Percentiles rank a stretch among this genome's conserved stretches.
phyloP scores from a whole-genome alignment of 1,284 basidiomycete genomes.

The Cerioporus squamosus region DNA sequence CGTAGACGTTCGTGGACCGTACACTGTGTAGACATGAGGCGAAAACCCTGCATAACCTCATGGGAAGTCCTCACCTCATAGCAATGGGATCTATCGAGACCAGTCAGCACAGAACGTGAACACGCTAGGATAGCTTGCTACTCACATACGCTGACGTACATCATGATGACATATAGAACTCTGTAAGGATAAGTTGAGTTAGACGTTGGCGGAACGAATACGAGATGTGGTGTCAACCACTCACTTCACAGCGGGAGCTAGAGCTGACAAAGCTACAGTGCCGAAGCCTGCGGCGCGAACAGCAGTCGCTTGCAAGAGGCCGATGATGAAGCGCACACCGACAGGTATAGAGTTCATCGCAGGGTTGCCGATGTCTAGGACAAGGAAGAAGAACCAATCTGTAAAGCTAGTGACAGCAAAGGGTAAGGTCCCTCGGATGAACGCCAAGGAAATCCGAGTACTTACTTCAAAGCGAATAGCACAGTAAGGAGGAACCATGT shows the following conservation, averaged over 20 bases:
- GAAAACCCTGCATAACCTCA: no score
- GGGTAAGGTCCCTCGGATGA: no score
- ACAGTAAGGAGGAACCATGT: constrained; percentile 90
- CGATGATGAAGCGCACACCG: constrained; percentile 68
- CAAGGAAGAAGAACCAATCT: constrained; percentile 87
- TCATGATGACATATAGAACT: constrained; percentile 66
- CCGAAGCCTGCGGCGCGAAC: constrained; percentile 91
- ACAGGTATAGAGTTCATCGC: constrained; percentile 74
- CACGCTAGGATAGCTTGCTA: background rate
- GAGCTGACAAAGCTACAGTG: constrained; percentile 67
- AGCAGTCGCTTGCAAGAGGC: constrained; percentile 76
- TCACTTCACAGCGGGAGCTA: constrained; percentile 77
- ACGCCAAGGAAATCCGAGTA: background rate
- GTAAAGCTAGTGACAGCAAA: constrained; percentile 35
- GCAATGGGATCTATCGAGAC: constrained; percentile 37
- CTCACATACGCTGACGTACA: constrained; percentile 48
- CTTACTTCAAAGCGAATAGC: constrained; percentile 71
- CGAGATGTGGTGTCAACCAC: constrained; percentile 19
- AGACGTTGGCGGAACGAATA: constrained; percentile 10
- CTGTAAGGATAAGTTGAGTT: constrained; percentile 32
- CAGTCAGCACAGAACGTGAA: background rate
- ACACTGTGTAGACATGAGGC: constrained; percentile 52
- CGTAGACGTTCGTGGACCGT: constrained; percentile 96
- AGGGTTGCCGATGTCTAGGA: constrained; percentile 87
- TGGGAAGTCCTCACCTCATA: constrained; percentile 32